These are phyloP conservation scores for Ceratocystis cubensis DNA, from an alignment of 2,329 filamentous ascomycete genomes.

Conservation along the genomic window DNA sequence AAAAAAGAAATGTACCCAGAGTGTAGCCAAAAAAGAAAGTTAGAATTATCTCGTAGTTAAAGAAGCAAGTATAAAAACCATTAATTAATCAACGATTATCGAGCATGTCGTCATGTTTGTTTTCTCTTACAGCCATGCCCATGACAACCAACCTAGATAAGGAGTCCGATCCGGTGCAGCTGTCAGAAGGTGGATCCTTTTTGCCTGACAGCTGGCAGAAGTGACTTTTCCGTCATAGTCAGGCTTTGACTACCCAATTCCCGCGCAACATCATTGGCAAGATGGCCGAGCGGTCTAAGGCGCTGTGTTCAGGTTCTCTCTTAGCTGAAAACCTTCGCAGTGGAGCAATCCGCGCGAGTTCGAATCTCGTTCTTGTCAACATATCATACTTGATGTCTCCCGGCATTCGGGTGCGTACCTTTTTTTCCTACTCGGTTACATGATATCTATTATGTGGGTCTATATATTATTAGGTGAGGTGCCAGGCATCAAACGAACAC, in stretches of 20 bases:
- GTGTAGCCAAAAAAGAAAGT: not conserved
- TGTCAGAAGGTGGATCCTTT: not conserved
- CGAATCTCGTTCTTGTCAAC: slow-evolving; percentile 26
- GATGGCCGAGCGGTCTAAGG: no score
- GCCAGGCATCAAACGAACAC: no score
- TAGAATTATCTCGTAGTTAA: not conserved
- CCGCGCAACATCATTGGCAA: not conserved
- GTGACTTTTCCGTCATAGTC: not conserved
- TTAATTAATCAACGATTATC: not conserved
- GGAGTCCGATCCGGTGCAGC: not conserved
- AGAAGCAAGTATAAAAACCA: not conserved
- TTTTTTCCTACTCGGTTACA: no score
- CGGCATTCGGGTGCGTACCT: no score
- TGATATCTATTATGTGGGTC: no score
- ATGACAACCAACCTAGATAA: not conserved
- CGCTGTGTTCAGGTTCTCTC: no score
- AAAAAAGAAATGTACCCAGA: not conserved
- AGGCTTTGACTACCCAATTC: not conserved
- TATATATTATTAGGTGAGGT: no score
- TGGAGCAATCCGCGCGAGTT: slow-evolving; percentile 22
- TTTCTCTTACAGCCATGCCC: not conserved
- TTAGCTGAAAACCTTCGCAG: slow-evolving; percentile 13
- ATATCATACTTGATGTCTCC: no score
- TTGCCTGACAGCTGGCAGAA: not conserved
- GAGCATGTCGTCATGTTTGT: not conserved